Evolutionary conservation across 768 basidiomycete genomes (phyloP).

Genomic region (Pulveroboletus sp.): DNA sequence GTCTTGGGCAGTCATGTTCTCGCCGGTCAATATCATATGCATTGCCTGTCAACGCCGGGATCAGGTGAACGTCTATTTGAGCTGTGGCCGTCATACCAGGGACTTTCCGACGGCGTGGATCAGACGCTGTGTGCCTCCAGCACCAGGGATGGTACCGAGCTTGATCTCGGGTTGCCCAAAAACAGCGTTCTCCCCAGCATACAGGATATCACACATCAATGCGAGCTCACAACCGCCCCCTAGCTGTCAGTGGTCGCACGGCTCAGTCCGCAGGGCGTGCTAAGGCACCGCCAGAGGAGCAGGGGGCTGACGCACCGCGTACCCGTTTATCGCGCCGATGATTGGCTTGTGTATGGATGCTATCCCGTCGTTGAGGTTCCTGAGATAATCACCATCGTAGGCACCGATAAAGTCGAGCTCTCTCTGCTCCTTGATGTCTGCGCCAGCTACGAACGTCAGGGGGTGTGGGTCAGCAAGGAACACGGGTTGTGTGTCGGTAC

Average conservation of each 20-base stretch:
- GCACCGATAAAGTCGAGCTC: slow-evolving; percentile 58
- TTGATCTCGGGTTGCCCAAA: slow-evolving; percentile 98
- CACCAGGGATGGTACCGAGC: slow-evolving; percentile 90
- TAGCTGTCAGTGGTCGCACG: slow-evolving; percentile 50
- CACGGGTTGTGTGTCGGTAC: no score
- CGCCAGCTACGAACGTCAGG: slow-evolving; percentile 52
- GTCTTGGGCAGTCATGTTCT: slow-evolving; percentile 41
- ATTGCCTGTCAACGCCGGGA: slow-evolving; percentile 35
- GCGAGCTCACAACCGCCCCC: slow-evolving; percentile 97
- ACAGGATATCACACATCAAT: slow-evolving; percentile 91
- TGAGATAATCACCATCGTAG: slow-evolving; percentile 43
- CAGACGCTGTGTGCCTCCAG: slow-evolving; percentile 89
- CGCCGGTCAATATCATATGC: slow-evolving; percentile 52
- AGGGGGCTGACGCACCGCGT: slow-evolving; percentile 47
- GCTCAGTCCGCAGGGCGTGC: neutral
- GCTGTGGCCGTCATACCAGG: slow-evolving; percentile 13
- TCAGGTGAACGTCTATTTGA: neutral
- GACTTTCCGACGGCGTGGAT: slow-evolving; percentile 84
- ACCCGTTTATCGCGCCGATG: slow-evolving; percentile 91
- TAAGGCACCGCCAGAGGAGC: neutral
- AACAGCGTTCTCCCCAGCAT: slow-evolving; percentile 79
- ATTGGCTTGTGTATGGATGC: slow-evolving; percentile 73
- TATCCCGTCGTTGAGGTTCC: slow-evolving; percentile 41
- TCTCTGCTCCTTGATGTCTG: slow-evolving; percentile 99
- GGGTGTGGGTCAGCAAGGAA: no score